These are phyloP conservation scores for Globisporangium emineosum DNA, from an alignment of 352 stramenopile genomes.

Conservation along the genomic window DNA sequence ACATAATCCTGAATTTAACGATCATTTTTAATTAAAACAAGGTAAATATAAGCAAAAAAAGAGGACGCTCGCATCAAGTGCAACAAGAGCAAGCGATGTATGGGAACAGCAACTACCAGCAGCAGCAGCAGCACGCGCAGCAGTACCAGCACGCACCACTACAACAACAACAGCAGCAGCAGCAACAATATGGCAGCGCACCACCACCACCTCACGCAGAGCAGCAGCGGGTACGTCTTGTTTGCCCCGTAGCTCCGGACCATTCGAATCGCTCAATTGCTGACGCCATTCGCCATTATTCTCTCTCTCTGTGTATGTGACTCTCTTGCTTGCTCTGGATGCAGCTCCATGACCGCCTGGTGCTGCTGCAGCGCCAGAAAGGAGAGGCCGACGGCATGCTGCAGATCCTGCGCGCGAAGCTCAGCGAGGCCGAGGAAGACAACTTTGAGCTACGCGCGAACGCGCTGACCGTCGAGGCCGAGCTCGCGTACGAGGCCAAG, in stretches of 20 bases:
- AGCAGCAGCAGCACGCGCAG: not conserved
- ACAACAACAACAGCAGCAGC: conserved; percentile 3
- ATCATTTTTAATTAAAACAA: not conserved
- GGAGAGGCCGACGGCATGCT: conserved; percentile 52
- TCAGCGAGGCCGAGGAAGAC: conserved; percentile 49
- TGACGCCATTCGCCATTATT: not conserved
- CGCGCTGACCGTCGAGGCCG: conserved; percentile 49
- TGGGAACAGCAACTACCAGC: conserved; percentile 12
- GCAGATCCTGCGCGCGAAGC: conserved; percentile 43
- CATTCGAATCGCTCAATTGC: too few relatives aligned
- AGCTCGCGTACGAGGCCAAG: conserved; percentile 39
- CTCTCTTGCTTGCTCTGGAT: not conserved
- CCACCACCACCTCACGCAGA: not conserved
- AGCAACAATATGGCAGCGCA: conserved; percentile 1
- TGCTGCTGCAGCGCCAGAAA: conserved; percentile 46
- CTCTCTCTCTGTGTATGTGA: not conserved
- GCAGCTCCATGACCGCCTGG: conserved; percentile 32
- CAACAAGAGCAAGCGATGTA: not conserved
- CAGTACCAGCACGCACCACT: not conserved
- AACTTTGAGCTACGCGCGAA: conserved; percentile 60
- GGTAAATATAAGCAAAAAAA: not conserved
- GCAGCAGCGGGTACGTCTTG: not conserved
- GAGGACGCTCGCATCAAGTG: not conserved
- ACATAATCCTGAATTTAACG: too few relatives aligned
- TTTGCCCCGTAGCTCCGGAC: too few relatives aligned